Conservation (phyloP, 2,329 filamentous ascomycete species). For the Penicillium thymicola region DNA sequence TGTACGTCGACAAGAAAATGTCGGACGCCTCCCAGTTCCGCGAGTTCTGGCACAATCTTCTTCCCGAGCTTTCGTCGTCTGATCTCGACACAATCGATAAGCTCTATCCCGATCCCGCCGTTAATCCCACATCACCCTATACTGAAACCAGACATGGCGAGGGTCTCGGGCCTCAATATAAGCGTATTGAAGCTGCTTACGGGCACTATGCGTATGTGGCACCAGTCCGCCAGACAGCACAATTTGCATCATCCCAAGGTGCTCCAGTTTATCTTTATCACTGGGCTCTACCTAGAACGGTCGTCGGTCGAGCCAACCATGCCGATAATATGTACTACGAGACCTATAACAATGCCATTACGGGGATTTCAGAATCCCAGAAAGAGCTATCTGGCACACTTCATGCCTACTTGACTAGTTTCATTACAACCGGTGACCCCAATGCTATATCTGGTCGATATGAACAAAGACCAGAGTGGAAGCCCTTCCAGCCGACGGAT, state of each 20-base stretch:
- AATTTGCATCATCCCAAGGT: slow-evolving; percentile 34
- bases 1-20: slow-evolving; percentile 57
- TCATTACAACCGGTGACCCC: slow-evolving; percentile 48
- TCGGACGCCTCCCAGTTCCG: slow-evolving; percentile 53
- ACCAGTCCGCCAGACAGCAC: slow-evolving; percentile 48
- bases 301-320: slow-evolving; percentile 48
- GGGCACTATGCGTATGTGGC: slow-evolving; percentile 51
- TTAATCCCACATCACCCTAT: slow-evolving; percentile 29
- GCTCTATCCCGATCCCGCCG: slow-evolving; percentile 61
- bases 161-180: slow-evolving; percentile 51
- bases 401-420: slow-evolving; percentile 51
- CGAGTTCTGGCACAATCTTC: slow-evolving; percentile 59
- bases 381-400: slow-evolving; percentile 43
- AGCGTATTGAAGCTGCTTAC: slow-evolving; percentile 50
- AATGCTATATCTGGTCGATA: slow-evolving; percentile 36
- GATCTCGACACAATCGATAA: slow-evolving; percentile 56
- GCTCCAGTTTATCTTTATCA: slow-evolving; percentile 52
- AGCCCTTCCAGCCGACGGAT: slow-evolving; percentile 29
- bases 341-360: slow-evolving; percentile 37
- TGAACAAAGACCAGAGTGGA: slow-evolving; percentile 37
- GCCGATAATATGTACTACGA: slow-evolving; percentile 52
- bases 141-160: slow-evolving; percentile 21
- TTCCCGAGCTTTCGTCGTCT: slow-evolving; percentile 53
- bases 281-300: slow-evolving; percentile 50
- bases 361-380: slow-evolving; percentile 39